Evolutionary conservation across 345 rosid genomes (phyloP).

Genomic region (Aurinia saxatilis): DNA sequence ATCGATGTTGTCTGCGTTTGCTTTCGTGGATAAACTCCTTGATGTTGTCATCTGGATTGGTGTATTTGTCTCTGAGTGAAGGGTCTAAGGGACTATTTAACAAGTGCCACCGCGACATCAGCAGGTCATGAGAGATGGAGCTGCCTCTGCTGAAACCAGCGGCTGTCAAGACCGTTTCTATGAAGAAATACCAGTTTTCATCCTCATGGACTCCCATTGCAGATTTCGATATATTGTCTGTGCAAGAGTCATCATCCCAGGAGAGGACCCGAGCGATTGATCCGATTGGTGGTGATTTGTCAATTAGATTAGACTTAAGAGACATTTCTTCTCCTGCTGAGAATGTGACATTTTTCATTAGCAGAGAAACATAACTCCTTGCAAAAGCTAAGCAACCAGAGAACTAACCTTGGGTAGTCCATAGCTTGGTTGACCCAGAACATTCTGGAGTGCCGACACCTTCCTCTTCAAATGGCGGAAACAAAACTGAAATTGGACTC

Average conservation of each 20-base stretch:
- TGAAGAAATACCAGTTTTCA: slow-evolving; percentile 51
- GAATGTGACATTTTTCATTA: slow-evolving; percentile 30
- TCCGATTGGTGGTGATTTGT: slow-evolving; percentile 71
- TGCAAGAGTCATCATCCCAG: slow-evolving; percentile 44
- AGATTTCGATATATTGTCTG: slow-evolving; percentile 33
- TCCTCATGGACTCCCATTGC: slow-evolving; percentile 38
- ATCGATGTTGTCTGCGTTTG: slow-evolving; percentile 59
- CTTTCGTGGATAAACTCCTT: slow-evolving; percentile 52
- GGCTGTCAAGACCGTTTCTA: slow-evolving; percentile 45
- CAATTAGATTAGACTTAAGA: slow-evolving; percentile 64
- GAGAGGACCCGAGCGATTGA: slow-evolving; percentile 57
- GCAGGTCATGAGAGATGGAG: slow-evolving; percentile 25
- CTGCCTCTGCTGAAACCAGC: slow-evolving; percentile 50
- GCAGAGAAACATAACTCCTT: slow-evolving; percentile 13
- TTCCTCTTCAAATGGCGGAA: slow-evolving; percentile 72
- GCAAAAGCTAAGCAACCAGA: background rate
- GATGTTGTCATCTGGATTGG: slow-evolving; percentile 25
- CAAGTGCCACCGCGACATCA: slow-evolving; percentile 49
- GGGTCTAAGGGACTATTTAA: slow-evolving; percentile 72
- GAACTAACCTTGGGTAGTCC: slow-evolving; percentile 34
- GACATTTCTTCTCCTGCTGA: slow-evolving; percentile 42
- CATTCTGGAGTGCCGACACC: slow-evolving; percentile 35
- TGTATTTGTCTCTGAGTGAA: slow-evolving; percentile 52
- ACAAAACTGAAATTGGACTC: slow-evolving; percentile 86
- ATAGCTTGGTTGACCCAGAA: slow-evolving; percentile 36